A percentile compares a stretch with the other conserved stretches of the same genome.
These are phyloP conservation scores for Coniochaeta hoffmannii DNA, from an alignment of 2,329 filamentous ascomycete species.

Conservation along the genomic window DNA sequence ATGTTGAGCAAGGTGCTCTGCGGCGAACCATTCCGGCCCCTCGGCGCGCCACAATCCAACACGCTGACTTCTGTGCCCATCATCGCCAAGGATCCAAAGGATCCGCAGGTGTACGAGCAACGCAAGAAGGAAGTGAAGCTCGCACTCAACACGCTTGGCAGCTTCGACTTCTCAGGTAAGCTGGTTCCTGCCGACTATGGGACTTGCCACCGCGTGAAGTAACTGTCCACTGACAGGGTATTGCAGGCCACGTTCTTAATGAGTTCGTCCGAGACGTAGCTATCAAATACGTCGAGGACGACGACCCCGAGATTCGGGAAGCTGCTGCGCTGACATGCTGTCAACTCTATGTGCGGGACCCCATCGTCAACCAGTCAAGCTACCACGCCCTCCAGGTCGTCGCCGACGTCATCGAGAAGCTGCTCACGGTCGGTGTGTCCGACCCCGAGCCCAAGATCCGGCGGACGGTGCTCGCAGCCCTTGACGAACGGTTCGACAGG, in stretches of 20 bases:
- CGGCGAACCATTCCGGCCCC: conserved; percentile 82
- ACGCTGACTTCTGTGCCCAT: conserved; percentile 74
- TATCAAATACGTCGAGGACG: conserved; percentile 95
- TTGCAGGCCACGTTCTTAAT: conserved; percentile 73
- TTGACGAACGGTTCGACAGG: conserved; percentile 90
- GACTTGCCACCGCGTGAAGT: not conserved
- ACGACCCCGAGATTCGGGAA: conserved; percentile 87
- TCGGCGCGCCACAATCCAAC: conserved; percentile 81
- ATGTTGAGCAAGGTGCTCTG: conserved; percentile 93
- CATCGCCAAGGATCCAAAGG: conserved; percentile 80
- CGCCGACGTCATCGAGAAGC: conserved; percentile 93
- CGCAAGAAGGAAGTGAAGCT: conserved; percentile 84
- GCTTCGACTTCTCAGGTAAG: conserved; percentile 79
- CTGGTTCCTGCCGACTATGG: not conserved
- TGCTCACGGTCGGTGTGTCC: conserved; percentile 89
- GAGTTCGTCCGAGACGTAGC: conserved; percentile 98
- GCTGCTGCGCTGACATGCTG: conserved; percentile 95
- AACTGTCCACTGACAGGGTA: too few relatives aligned
- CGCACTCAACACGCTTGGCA: conserved; percentile 90
- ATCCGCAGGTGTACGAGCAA: conserved; percentile 72
- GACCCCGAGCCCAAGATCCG: conserved; percentile 87
- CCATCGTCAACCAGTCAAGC: conserved; percentile 96
- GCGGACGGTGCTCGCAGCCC: conserved; percentile 75
- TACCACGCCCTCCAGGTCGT: conserved; percentile 96
- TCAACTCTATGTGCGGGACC: conserved; percentile 92